Evolutionary conservation across 2,329 filamentous ascomycete genomes (phyloP).

Genomic region (Trichoderma simmonsii): DNA sequence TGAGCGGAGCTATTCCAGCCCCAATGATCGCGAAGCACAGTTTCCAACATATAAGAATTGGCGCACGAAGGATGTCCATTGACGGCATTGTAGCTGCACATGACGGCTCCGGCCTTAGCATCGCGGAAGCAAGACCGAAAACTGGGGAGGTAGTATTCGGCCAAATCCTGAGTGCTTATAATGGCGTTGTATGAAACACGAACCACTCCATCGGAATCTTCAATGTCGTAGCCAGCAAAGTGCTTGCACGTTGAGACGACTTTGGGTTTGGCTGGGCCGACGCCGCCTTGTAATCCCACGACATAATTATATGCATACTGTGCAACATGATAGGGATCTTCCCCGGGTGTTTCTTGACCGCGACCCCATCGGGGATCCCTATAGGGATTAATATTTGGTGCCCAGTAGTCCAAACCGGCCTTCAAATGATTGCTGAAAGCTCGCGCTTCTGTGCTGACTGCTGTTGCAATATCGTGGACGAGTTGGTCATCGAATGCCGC

Average conservation of each 20-base stretch:
- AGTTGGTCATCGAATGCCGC: not conserved
- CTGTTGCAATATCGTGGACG: not conserved
- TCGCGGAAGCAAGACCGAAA: not conserved
- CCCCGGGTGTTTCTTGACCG: not conserved
- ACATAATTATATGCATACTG: not conserved
- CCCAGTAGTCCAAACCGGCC: not conserved
- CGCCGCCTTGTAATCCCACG: not conserved
- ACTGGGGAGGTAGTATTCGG: not conserved
- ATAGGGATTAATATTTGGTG: not conserved
- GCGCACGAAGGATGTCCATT: not conserved
- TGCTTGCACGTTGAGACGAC: not conserved
- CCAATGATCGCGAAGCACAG: not conserved
- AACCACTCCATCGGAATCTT: not conserved
- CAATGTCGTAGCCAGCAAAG: not conserved
- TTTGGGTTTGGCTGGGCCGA: not conserved
- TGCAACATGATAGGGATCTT: not conserved
- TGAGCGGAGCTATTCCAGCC: not conserved
- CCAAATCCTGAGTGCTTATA: not conserved
- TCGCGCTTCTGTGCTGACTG: not conserved
- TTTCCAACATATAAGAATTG: not conserved
- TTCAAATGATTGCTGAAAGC: not conserved
- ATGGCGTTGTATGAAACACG: not conserved
- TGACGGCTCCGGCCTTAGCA: not conserved
- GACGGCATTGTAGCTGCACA: not conserved
- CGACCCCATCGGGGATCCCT: not conserved